Evolutionary conservation across 2,329 filamentous ascomycete species (phyloP).

Genomic region (Geosmithia flava): DNA sequence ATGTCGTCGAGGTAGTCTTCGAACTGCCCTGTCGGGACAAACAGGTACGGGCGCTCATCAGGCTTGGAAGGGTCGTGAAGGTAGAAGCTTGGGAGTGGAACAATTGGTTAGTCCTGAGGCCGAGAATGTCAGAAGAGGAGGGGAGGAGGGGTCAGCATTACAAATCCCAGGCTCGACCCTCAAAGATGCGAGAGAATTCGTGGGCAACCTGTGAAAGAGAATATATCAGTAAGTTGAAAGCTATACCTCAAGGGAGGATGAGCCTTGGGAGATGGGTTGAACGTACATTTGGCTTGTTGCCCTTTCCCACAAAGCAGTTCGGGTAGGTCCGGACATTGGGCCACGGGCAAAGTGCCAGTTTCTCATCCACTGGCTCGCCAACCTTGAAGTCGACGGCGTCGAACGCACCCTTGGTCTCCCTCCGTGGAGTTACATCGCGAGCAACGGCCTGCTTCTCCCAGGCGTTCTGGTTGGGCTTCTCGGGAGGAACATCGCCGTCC

Average conservation of each 20-base stretch:
- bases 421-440: background rate
- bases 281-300: slow-evolving; percentile 33
- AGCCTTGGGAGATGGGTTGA: background rate
- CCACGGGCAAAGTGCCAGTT: slow-evolving; percentile 34
- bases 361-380: slow-evolving; percentile 10
- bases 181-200: slow-evolving; percentile 30
- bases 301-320: slow-evolving; percentile 41
- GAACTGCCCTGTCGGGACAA: slow-evolving; percentile 58
- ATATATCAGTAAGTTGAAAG: slow-evolving; percentile 9
- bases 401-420: slow-evolving; percentile 4
- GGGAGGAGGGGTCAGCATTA: slow-evolving; percentile 34
- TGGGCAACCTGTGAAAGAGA: slow-evolving; percentile 35
- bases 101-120: background rate
- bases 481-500: background rate
- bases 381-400: slow-evolving; percentile 10
- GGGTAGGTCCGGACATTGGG: slow-evolving; percentile 44
- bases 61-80: slow-evolving; percentile 38
- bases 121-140: background rate
- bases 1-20: slow-evolving; percentile 50
- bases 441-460: background rate
- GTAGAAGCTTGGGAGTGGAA: slow-evolving; percentile 44
- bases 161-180: slow-evolving; percentile 61
- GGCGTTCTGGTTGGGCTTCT: background rate
- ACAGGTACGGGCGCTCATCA: slow-evolving; percentile 42
- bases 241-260: background rate